Evolutionary conservation across 495 filamentous ascomycete species (phyloP), one percentile per base, ranked within the genome.

Genomic region (Trichoderma parareesei): DNA sequence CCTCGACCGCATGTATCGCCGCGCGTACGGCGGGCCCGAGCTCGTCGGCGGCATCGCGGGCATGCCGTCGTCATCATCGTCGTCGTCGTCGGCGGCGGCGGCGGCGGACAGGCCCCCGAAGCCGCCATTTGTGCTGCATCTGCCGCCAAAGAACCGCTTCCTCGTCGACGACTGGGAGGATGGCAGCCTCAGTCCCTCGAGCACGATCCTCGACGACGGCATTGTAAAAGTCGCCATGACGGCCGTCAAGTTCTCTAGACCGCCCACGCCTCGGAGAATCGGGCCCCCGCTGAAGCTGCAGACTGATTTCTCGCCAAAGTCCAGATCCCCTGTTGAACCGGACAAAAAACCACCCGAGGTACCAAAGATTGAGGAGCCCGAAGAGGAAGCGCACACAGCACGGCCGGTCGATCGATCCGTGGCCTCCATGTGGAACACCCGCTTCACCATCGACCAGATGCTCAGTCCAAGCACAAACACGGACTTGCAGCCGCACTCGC

Each of bases 1-100:
- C 14, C 79, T 89, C 4, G 84, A 86, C 61, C 68, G 72, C 49
- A 81, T 82, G 48, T 89, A 89, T 67, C 78, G 79, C 46, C 73
- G 75, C n/a, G 78, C 81, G 5, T 85, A 87, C 67, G 82, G 81
- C 1, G 77, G 78, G 0, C 60, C 55, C 0, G 69, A 76, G 10
- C 68, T 66, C 14, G 64, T 44, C 11, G 72, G 73, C 4, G 75
- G 74, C 14, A 77, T 80, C 60, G 72, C 75, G 40, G 64, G 64
- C 55, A 60, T 61, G 60, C 8, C 40, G 3, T 18, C 27, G 2
- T 27, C 27, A 27, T 27, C 27, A 27, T 27, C 27, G 2, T 27
- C 27, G 27, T 27, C 27, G 27, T 27, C 27, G 27, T 27, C 27
- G 0, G 27, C 27, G 27, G 27, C 27, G 27, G 27, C 27, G 27